Percentiles rank a stretch among this genome's conserved stretches.
These are phyloP conservation scores for Penicillium turbatum DNA, from an alignment of 495 filamentous ascomycete genomes.

Conservation along the genomic window DNA sequence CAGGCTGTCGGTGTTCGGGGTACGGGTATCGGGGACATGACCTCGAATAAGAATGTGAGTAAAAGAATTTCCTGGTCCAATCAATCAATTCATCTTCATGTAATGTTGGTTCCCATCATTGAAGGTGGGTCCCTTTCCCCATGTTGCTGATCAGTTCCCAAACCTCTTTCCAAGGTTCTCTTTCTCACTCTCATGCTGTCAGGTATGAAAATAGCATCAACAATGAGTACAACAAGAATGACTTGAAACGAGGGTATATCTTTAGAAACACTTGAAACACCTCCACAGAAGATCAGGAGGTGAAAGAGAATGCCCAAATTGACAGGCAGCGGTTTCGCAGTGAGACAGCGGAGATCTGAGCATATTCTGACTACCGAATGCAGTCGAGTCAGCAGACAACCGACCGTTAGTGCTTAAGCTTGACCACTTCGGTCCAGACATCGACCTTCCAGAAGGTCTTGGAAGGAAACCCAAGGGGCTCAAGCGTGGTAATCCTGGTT, in stretches of 20 bases:
- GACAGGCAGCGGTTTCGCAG: slow-evolving; percentile 10
- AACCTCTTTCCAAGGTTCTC: background rate
- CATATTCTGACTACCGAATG: background rate
- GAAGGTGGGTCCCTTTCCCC: background rate
- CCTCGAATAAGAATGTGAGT: background rate
- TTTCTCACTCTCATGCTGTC: background rate
- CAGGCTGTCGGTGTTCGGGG: background rate
- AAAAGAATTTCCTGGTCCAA: background rate
- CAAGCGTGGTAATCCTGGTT: slow-evolving; percentile 10
- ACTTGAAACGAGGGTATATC: slow-evolving; percentile 9
- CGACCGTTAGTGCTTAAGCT: background rate
- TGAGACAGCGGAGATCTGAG: slow-evolving; percentile 10
- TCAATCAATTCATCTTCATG: no score
- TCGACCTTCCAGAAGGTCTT: slow-evolving; percentile 12
- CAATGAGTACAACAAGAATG: background rate
- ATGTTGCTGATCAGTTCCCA: background rate
- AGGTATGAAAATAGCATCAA: slow-evolving; percentile 3
- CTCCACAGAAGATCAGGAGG: slow-evolving; percentile 2
- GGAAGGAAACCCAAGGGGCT: background rate
- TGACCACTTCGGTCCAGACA: background rate
- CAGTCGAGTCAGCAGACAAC: slow-evolving; percentile 13
- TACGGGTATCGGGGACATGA: background rate
- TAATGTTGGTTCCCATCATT: background rate
- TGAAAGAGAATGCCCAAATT: background rate
- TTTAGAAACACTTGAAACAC: slow-evolving; percentile 10